Percentiles rank a stretch among this genome's conserved stretches.
Evolutionary conservation across 163 green algal genomes (phyloP).

Genomic region (Picocystis sp.): DNA sequence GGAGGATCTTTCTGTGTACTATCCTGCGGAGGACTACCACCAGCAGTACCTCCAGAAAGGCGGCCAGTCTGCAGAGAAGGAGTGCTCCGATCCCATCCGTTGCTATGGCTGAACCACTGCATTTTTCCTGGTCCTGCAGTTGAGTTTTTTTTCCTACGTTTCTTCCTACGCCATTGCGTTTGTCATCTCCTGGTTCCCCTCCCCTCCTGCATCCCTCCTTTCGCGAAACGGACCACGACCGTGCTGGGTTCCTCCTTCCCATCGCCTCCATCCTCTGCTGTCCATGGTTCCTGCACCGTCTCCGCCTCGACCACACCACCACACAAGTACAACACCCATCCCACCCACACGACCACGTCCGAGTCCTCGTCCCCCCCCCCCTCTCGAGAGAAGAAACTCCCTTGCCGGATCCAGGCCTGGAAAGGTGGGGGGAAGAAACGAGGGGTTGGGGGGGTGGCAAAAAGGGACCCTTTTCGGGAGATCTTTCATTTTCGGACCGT

Average conservation of each 20-base stretch:
- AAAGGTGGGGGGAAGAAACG: not conserved
- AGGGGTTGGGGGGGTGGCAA: not conserved
- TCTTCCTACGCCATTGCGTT: no score
- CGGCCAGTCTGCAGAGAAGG: conserved; percentile 66
- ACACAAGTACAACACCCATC: not conserved
- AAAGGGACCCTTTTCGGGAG: not conserved
- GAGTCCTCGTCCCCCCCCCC: not conserved
- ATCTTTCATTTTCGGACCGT: not conserved
- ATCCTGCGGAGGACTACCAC: conserved; percentile 46
- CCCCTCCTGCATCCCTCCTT: no score
- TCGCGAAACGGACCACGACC: no score
- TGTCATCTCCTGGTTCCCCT: no score
- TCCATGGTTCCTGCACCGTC: not conserved
- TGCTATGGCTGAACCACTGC: conserved; percentile 47
- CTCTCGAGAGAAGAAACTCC: not conserved
- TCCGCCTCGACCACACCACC: not conserved
- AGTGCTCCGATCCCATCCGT: conserved; percentile 53
- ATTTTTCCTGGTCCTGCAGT: conserved; percentile 1
- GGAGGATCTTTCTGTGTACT: conserved; percentile 29
- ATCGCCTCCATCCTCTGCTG: not conserved
- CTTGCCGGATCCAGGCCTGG: not conserved
- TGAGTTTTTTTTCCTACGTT: conserved; percentile 1
- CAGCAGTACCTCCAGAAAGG: conserved; percentile 69
- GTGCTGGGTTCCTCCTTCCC: not conserved
- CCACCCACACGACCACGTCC: not conserved